Base-by-base conservation (phyloP, 495 filamentous ascomycete genomes). In the Ascobolus immersus region DNA sequence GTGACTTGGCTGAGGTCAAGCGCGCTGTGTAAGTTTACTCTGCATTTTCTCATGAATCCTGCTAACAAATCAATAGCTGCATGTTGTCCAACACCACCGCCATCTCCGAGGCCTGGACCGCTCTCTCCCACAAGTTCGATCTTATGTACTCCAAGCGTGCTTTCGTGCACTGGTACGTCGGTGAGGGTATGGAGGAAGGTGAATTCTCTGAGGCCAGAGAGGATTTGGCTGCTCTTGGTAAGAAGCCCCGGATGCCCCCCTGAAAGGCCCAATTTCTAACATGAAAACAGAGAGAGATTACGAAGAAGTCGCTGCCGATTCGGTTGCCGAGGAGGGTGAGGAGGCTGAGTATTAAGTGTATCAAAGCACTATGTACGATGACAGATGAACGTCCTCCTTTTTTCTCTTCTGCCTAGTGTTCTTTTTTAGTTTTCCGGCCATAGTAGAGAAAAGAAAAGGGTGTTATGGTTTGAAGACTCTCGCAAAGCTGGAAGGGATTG, bases 321-420 rank as follows among this genome's bases (percentile, higher is more conserved):
- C 84, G 40, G 54, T 86, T 41, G 77, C 68, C 38, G 86, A 86
- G 44, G 79, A 81, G 44, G 74, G 71, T 52, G 62, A 62, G 44
- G 84, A 93, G 62, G 77, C 78, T 41, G 86, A 96, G 67, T 96
- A 96, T 70, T 96, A 91, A n/a, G n/a, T n/a, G n/a, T n/a, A n/a
- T n/a, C n/a, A n/a, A n/a, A n/a, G n/a, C n/a, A n/a, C n/a, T n/a
- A n/a, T n/a, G n/a, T n/a, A n/a, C n/a, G n/a, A n/a, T n/a, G n/a
- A n/a, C n/a, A n/a, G n/a, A n/a, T n/a, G n/a, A n/a, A n/a, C n/a
- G n/a, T n/a, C n/a, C n/a, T n/a, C n/a, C n/a, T n/a, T n/a, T n/a
- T n/a, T n/a, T n/a, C n/a, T n/a, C n/a, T n/a, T n/a, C n/a, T n/a
- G n/a, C n/a, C n/a, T n/a, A n/a, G n/a, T n/a, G n/a, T n/a, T n/a